These are phyloP conservation scores for Xylariaceae sp. DNA, from an alignment of 2,329 filamentous ascomycete genomes.

Conservation along the genomic window DNA sequence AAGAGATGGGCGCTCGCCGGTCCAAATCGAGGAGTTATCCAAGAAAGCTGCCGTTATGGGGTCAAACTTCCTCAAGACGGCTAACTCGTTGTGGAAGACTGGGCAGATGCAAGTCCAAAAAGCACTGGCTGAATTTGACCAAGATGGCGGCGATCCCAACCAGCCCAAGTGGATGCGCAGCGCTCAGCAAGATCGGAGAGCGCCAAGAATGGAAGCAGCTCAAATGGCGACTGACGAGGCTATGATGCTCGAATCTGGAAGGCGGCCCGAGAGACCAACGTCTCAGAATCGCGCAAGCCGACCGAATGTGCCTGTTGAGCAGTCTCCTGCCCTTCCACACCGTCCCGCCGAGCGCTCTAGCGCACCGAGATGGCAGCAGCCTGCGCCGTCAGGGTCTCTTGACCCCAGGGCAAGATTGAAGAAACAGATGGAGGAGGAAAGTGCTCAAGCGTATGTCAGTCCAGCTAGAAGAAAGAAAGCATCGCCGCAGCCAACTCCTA, in stretches of 20 bases:
- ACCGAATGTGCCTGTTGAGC: constrained; percentile 38
- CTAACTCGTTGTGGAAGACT: constrained; percentile 91
- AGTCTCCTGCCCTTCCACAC: constrained; percentile 45
- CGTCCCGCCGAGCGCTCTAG: constrained; percentile 39
- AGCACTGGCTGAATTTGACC: constrained; percentile 79
- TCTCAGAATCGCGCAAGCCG: constrained; percentile 29
- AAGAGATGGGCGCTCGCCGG: constrained; percentile 52
- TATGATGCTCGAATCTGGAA: constrained; percentile 68
- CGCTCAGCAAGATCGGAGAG: constrained; percentile 45
- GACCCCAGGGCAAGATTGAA: constrained; percentile 60
- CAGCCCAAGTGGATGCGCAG: constrained; percentile 97
- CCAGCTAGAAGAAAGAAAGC: constrained; percentile 73
- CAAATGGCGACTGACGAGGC: constrained; percentile 63
- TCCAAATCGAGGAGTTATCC: constrained; percentile 63
- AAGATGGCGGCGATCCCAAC: constrained; percentile 64
- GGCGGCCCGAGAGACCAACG: constrained; percentile 45
- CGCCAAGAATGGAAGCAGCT: constrained; percentile 32
- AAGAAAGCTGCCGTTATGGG: constrained; percentile 80
- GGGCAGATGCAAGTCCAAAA: constrained; percentile 90
- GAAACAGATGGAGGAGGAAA: constrained; percentile 74
- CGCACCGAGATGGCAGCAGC: constrained; percentile 57
- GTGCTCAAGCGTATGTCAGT: constrained; percentile 78
- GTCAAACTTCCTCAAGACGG: constrained; percentile 82
- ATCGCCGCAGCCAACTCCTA: constrained; percentile 44
- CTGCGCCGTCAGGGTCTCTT: constrained; percentile 36